Evolutionary conservation across 495 filamentous ascomycete genomes (phyloP).

Genomic region (Physcia stellaris): DNA sequence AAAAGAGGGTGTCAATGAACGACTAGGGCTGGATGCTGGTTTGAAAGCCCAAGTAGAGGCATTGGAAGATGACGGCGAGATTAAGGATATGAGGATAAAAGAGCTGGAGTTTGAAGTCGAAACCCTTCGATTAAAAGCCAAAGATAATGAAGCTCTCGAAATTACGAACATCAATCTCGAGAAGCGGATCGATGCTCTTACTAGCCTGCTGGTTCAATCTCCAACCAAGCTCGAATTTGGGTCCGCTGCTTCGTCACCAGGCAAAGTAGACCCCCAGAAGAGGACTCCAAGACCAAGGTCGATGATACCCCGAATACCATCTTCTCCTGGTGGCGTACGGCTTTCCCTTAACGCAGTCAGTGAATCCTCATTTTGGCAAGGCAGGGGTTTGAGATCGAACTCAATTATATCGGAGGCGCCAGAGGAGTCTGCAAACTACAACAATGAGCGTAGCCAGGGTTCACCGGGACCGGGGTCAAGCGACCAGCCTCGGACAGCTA

Average conservation of each 20-base stretch:
- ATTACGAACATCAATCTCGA: slow-evolving; percentile 24
- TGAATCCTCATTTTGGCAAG: slow-evolving; percentile 9
- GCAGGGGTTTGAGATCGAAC: slow-evolving; percentile 2
- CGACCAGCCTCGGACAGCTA: too few species aligned
- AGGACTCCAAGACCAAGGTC: slow-evolving; percentile 14
- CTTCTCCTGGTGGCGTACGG: slow-evolving; percentile 11
- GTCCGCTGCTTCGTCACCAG: slow-evolving; percentile 12
- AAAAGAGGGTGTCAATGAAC: slow-evolving; percentile 22
- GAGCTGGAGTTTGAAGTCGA: slow-evolving; percentile 24
- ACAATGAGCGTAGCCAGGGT: background rate
- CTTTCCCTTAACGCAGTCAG: slow-evolving; percentile 13
- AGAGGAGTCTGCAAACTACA: background rate
- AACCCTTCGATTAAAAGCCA: slow-evolving; percentile 13
- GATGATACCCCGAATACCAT: slow-evolving; percentile 17
- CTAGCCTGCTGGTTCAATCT: slow-evolving; percentile 25
- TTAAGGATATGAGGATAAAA: slow-evolving; percentile 15
- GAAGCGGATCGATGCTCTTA: slow-evolving; percentile 24
- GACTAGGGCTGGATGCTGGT: slow-evolving; percentile 17
- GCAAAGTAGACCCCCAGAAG: slow-evolving; percentile 10
- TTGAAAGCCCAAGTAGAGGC: slow-evolving; percentile 14
- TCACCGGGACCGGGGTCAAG: too few species aligned
- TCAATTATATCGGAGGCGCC: slow-evolving; percentile 8
- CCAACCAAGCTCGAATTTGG: slow-evolving; percentile 16
- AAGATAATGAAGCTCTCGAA: slow-evolving; percentile 21
- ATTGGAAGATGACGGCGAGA: slow-evolving; percentile 18